Conservation (phyloP, 2,329 filamentous ascomycete genomes). For the Hypoxylon sp. region DNA sequence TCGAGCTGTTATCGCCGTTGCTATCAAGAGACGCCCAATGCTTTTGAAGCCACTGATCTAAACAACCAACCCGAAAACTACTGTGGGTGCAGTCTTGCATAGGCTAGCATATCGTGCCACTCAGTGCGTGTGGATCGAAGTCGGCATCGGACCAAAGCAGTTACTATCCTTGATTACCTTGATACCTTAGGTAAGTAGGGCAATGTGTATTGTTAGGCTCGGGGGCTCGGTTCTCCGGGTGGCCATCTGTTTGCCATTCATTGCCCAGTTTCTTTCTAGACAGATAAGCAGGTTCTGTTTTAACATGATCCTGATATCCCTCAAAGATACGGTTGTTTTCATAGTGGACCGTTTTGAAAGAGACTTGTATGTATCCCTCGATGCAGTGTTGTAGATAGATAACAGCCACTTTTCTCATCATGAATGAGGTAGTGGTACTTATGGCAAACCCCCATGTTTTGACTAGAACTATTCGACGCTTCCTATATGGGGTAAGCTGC, state of each 20-base stretch:
- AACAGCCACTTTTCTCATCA: conserved; percentile 3
- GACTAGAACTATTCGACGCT: background rate
- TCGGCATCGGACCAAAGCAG: background rate
- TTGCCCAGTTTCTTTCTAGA: background rate
- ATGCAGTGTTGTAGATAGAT: background rate
- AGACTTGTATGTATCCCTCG: background rate
- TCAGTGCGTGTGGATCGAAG: background rate
- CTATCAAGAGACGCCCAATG: background rate
- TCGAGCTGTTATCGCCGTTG: background rate
- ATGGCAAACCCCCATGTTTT: no score
- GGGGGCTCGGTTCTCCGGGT: background rate
- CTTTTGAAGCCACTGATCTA: background rate
- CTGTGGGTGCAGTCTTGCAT: background rate
- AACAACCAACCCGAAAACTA: background rate
- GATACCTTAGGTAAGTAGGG: background rate
- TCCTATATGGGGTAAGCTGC: background rate
- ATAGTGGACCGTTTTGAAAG: background rate
- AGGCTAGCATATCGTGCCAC: background rate
- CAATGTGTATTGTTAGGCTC: background rate
- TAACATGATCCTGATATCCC: no score
- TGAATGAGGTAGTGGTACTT: no score
- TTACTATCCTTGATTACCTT: no score
- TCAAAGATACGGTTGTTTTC: no score
- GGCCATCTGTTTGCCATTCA: background rate
- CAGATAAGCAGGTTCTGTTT: no score